Evolutionary conservation across 345 rosid species (phyloP), one percentile per base, ranked within the genome.

Genomic region (Laguncularia racemosa): DNA sequence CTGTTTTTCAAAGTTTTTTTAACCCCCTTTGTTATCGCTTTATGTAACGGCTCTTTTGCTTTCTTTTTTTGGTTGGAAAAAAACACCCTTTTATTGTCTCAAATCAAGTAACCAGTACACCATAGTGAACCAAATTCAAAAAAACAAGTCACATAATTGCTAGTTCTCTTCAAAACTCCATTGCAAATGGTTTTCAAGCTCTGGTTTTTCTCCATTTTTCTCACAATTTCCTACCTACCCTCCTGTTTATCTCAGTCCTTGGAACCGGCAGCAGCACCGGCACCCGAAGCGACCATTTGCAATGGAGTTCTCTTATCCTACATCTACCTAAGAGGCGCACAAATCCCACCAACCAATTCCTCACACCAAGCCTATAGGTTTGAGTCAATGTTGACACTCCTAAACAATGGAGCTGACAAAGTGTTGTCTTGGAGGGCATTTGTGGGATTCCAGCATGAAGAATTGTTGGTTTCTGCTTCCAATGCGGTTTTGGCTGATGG

Each of bases 401-500:
- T 83, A 48, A 92, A 92, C 72, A 81, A 83, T 71, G 98, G 81
- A 6, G 55, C 62, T 44, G 82, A 80, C 47, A 83, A 75, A 71
- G 80, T 92, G 23, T 78, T 81, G 67, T 74, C 91, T 0, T 92
- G 98, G 98, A 67, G 55, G 56, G 95, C 70, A 44, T 86, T 76
- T 47, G 95, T 89, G 23, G 87, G 83, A 14, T 92, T 92, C 46
- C 60, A 61, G 17, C 70, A 89, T 70, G 84, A 78, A 6, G 98
- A 92, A 86, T 26, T 72, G 16, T 71, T 92, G 45, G 95, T 92
- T 20, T 84, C 93, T 0, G 88, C 91, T 1, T 60, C 84, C 16
- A 81, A 84, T 71, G 96, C 93, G 13, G 73, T 89, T 17, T 79
- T 81, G 60, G 70, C 61, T 16, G 95, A 89, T 49, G 98, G 98